Evolutionary conservation across 2,329 filamentous ascomycete species (phyloP), one percentile per base, ranked within the genome.

Genomic region (Neocucurbitaria cava): DNA sequence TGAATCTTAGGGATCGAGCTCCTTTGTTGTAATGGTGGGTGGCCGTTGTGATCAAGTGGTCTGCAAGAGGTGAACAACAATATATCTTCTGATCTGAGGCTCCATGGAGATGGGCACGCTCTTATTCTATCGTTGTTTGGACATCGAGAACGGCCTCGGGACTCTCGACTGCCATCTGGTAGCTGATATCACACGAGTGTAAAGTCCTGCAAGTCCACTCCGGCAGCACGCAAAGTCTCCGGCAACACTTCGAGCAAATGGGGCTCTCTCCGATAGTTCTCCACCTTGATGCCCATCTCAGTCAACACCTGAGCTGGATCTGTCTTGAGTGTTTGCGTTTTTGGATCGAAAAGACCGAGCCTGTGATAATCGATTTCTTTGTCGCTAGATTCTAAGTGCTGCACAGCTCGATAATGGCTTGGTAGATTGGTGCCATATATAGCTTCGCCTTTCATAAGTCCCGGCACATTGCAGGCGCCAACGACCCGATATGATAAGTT

Each of bases 281-380:
- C 54, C 11, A 52, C 54, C 20, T 52, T 49, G 45, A 56, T 52
- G 3, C 49, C 54, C 30, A 46, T 38, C 3, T 52, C 41, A 6
- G 13, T 43, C 35, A 49, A 36, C n/a, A 55, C 41, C n/a, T 52
- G n/a, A 4, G 38, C 53, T 21, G 53, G 48, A 31, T 56, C 15
- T 9, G 30, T 41, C 13, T 35, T 38, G 30, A 48, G 23, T 7
- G 11, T 30, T 6, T 39, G 10, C 3, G 53, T 40, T 20, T 48
- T 18, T n/a, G 26, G 4, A 13, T 56, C 44, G 6, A 45, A 49
- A 13, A 56, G 15, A 20, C 21, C 36, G 24, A 26, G 24, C 24
- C 24, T 26, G 9, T 26, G 1, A 9, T 9, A 9, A 26, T n/a
- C n/a, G n/a, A 10, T 17, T 21, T n/a, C 15, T 7, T 10, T 42